Evolutionary conservation across 495 filamentous ascomycete species (phyloP), one percentile per base, ranked within the genome.

Genomic region (Margaritispora aquatica): DNA sequence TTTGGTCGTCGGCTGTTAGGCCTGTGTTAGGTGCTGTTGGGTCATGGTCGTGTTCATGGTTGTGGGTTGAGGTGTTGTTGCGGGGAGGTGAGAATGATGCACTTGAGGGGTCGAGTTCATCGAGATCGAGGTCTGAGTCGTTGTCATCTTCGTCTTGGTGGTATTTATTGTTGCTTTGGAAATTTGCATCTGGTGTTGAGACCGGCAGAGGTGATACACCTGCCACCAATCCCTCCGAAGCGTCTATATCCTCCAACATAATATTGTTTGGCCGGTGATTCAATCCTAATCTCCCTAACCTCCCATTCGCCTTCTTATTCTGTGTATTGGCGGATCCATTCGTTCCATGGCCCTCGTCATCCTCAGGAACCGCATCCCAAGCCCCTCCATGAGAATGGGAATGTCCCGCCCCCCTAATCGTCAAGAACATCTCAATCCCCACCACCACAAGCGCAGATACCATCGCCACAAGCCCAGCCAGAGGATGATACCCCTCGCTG

Each of bases 381-480:
- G 38, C 38, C 38, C 38, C 38, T 7, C 66, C 59, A 53, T 74
- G 79, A 0, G 74, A 73, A 59, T 81, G 81, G 15, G 79, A 76
- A 63, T 82, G 79, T 19, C 74, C 70, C 1, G 78, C 80, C 23
- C 80, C 80, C 36, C 79, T 69, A 11, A 75, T 79, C 1, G 78
- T 79, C 60, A 95, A 84, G 63, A 88, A 85, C 73, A 91, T 92
- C 68, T 95, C 90, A 44, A 95, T 72, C 2, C 79, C 71, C 1
- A 89, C 85, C 10, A 95, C 88, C 19, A 84, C 77, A 54, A 95
- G 77, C 21, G 89, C 88, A 0, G 88, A 83, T 0, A 81, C 68
- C 88, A 94, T 92, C 41, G 88, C 88, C 48, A 94, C 78, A 41
- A 90, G 76, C 0, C 89, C 89, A 13, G 89, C 83, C 73, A 92